These are phyloP conservation scores for Beta lomatogona DNA, from an alignment of 179 eudicot genomes.

Conservation along the genomic window DNA sequence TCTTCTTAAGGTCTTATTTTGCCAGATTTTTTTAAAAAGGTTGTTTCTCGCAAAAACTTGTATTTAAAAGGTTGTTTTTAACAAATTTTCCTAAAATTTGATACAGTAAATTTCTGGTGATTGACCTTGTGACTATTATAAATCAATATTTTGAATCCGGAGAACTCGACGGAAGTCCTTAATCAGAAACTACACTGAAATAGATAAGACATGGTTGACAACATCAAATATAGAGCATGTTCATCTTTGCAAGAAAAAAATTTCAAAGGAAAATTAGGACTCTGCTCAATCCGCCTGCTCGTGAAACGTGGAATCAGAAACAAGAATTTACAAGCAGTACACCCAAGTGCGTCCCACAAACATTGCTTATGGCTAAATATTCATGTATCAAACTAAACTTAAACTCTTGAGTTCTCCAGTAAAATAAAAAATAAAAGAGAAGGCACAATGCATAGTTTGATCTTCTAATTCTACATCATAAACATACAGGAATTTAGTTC, in stretches of 20 bases:
- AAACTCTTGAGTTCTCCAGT: not conserved
- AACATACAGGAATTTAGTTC: not conserved
- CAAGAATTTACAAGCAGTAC: not conserved
- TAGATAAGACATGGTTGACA: not conserved
- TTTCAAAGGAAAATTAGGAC: not conserved
- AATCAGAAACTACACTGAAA: not conserved
- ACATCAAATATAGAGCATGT: not conserved
- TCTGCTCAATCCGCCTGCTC: not conserved
- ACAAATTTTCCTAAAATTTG: too few species aligned
- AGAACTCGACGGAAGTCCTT: not conserved
- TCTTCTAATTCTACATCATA: not conserved
- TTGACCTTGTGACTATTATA: not conserved
- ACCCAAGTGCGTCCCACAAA: not conserved
- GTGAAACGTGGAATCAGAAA: not conserved
- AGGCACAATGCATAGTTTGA: not conserved
- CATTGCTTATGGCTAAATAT: not conserved
- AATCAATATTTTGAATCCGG: too few species aligned
- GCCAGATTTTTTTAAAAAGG: too few species aligned
- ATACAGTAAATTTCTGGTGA: not conserved
- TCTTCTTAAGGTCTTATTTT: too few species aligned
- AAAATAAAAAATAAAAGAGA: not conserved
- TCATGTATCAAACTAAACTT: not conserved
- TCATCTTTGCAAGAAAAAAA: not conserved
- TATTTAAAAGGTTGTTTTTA: too few species aligned
- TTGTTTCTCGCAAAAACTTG: too few species aligned